phyloP scores from a whole-genome alignment of 2,329 filamentous ascomycete genomes.

The Teratosphaeria zuluensis region DNA sequence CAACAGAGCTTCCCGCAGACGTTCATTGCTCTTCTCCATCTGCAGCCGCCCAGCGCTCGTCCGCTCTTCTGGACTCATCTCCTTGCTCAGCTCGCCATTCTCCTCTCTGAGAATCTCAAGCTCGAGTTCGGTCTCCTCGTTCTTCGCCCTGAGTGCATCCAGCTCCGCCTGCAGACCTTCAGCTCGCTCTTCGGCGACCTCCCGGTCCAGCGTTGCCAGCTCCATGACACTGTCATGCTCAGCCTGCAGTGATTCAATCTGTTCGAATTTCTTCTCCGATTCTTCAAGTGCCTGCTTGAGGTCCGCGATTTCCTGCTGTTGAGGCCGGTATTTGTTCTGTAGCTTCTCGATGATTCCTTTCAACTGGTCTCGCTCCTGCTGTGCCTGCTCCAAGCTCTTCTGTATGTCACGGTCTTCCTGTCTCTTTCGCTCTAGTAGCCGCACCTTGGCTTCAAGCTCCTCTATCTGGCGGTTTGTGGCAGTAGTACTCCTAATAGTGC shows the following conservation, averaged over 20 bases:
- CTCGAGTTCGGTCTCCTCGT: constrained; percentile 80
- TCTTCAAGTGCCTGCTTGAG: constrained; percentile 71
- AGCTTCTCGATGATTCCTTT: constrained; percentile 83
- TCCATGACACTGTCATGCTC: constrained; percentile 82
- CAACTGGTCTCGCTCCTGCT: constrained; percentile 67
- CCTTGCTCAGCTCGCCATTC: constrained; percentile 71
- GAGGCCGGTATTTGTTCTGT: constrained; percentile 76
- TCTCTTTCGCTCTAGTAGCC: constrained; percentile 78
- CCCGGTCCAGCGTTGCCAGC: constrained; percentile 76
- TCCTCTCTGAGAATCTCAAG: constrained; percentile 80
- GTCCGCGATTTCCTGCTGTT: constrained; percentile 69
- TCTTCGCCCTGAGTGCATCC: constrained; percentile 62
- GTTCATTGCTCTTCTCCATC: constrained; percentile 82
- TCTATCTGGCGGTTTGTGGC: constrained; percentile 62
- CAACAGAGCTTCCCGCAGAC: constrained; percentile 74
- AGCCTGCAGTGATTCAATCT: constrained; percentile 63
- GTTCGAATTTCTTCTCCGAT: constrained; percentile 57
- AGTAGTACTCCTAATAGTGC: constrained; percentile 35
- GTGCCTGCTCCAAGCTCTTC: constrained; percentile 65
- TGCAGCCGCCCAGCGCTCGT: constrained; percentile 82
- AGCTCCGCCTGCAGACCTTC: constrained; percentile 75
- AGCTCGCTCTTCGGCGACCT: constrained; percentile 91
- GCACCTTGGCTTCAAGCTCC: constrained; percentile 78
- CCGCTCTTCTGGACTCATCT: constrained; percentile 80
- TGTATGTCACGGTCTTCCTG: constrained; percentile 77